phyloP scores from a whole-genome alignment of 208 protist species.

The Crithidia brevicula region DNA sequence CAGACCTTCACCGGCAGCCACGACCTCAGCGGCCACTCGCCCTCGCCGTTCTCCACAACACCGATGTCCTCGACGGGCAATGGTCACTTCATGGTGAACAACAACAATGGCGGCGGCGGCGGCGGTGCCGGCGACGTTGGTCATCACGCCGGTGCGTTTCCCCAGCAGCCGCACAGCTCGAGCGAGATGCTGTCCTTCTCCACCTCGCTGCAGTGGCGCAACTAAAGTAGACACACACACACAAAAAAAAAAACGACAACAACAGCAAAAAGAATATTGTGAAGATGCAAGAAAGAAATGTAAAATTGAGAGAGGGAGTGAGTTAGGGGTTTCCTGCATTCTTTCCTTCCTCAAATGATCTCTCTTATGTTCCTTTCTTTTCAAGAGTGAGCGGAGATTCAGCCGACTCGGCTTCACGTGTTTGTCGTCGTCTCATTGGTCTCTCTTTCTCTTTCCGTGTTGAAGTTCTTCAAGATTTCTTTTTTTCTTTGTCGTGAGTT shows the following conservation, averaged over 20 bases:
- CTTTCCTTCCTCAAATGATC: too few species aligned
- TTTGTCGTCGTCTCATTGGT: too few species aligned
- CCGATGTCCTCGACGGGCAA: conserved; percentile 6
- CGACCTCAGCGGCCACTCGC: conserved; percentile 24
- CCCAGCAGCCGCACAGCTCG: conserved; percentile 24
- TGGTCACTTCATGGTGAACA: conserved; percentile 23
- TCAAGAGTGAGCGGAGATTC: too few species aligned
- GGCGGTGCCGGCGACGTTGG: neutral
- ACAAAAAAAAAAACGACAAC: neutral
- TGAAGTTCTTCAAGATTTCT: too few species aligned
- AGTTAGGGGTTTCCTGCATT: too few species aligned
- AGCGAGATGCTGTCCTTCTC: conserved; percentile 33
- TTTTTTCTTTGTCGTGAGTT: too few species aligned
- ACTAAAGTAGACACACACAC: conserved; percentile 18
- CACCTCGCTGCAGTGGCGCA: conserved; percentile 29
- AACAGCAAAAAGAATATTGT: neutral
- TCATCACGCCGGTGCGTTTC: conserved; percentile 18
- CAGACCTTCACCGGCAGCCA: conserved; percentile 21
- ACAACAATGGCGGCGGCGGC: neutral
- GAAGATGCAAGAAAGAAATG: too few species aligned
- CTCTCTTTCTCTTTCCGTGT: too few species aligned
- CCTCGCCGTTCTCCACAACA: conserved; percentile 33
- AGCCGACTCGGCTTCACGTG: too few species aligned
- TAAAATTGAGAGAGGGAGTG: neutral
- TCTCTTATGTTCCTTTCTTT: too few species aligned